Evolutionary conservation across 2,329 filamentous ascomycete species (phyloP).

Genomic region (Didymella pomorum): DNA sequence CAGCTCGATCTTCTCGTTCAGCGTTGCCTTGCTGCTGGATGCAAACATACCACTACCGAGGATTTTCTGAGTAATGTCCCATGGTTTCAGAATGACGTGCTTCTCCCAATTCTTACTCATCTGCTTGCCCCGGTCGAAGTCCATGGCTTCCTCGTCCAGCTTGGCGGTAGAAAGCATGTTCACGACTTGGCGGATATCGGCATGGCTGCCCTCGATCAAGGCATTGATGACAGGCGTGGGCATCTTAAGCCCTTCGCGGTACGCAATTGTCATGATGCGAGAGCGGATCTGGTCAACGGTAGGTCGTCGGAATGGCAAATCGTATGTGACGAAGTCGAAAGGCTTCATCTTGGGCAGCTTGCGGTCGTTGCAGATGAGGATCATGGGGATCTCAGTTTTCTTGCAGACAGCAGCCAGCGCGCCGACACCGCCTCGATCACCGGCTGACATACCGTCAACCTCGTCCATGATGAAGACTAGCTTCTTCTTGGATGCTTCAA

Average conservation of each 20-base stretch:
- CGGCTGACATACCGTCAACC: conserved; percentile 98
- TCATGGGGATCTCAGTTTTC: conserved; percentile 93
- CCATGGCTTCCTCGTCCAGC: conserved; percentile 80
- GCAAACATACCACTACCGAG: conserved; percentile 87
- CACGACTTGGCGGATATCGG: conserved; percentile 96
- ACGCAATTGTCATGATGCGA: conserved; percentile 93
- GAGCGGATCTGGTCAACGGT: conserved; percentile 91
- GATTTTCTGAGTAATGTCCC: conserved; percentile 97
- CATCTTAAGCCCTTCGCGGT: conserved; percentile 87
- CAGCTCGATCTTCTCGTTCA: conserved; percentile 98
- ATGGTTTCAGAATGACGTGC: conserved; percentile 93
- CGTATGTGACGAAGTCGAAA: conserved; percentile 85
- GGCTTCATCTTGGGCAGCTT: conserved; percentile 96
- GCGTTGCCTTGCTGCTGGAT: conserved; percentile 79
- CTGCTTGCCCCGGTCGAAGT: conserved; percentile 84
- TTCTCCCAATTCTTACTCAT: conserved; percentile 99
- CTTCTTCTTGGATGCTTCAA: conserved; percentile 86
- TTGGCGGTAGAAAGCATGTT: conserved; percentile 98
- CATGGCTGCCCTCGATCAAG: conserved; percentile 92
- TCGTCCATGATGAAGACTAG: conserved; percentile 98
- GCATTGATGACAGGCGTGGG: conserved; percentile 85
- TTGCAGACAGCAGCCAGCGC: conserved; percentile 93
- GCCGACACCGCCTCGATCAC: conserved; percentile 93
- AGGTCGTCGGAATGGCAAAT: conserved; percentile 86
- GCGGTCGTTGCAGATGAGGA: conserved; percentile 97